Conservation (phyloP, 2,329 filamentous ascomycete species). For the Exophiala dermatitidis region DNA sequence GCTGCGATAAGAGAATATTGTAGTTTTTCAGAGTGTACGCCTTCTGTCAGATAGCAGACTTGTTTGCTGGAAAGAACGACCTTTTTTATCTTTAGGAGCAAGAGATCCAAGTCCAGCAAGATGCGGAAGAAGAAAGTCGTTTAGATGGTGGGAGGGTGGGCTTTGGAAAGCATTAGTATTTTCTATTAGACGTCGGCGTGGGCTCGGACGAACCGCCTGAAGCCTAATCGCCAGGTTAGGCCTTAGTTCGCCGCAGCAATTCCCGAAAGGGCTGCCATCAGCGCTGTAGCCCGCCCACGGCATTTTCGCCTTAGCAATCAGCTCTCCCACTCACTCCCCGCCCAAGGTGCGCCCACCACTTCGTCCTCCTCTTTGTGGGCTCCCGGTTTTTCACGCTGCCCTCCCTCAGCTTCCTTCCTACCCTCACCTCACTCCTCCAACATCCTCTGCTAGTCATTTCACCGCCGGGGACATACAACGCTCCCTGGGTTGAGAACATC, state of each 20-base stretch:
- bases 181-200: neutral
- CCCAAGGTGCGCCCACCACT: neutral
- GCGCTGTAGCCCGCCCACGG: neutral
- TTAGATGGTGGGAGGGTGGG: neutral
- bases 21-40: too few species aligned
- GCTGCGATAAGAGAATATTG: neutral
- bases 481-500: neutral
- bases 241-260: conserved; percentile 2
- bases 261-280: conserved; percentile 4
- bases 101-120: neutral
- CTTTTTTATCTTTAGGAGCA: too few species aligned
- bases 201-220: neutral
- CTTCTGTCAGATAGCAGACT: too few species aligned
- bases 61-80: too few species aligned
- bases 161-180: neutral
- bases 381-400: too few species aligned
- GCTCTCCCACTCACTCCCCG: neutral
- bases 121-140: neutral
- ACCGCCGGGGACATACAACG: too few species aligned
- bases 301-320: neutral
- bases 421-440: conserved; percentile 2
- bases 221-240: neutral
- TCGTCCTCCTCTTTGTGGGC: neutral
- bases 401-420: neutral
- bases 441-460: too few species aligned